Evolutionary conservation across 805 yeast genomes (phyloP), one percentile per base, ranked within the genome.

Genomic region (Yarrowia sp.): DNA sequence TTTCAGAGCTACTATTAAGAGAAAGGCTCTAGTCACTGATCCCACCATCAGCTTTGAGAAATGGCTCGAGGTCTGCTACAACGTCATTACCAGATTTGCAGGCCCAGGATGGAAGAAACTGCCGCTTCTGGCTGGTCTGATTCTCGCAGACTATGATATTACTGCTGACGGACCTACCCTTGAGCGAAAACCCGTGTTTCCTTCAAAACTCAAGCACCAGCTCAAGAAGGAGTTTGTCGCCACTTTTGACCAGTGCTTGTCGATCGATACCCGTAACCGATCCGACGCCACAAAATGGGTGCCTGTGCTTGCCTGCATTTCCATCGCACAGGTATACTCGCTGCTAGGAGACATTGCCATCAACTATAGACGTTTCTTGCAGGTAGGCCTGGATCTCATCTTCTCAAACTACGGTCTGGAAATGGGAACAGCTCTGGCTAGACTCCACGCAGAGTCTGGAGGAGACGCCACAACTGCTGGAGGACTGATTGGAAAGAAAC

Each of bases 21-120:
- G 77, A 38, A 75, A 75, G 58, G 49, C 56, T 7, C 59, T 58
- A 1, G 71, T 75, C 46, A 70, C 75, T 1, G 72, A 73, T 52
- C 77, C 77, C 36, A 72, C 76, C 8, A 67, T 75, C 15, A 50
- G 68, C 11, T 70, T 69, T 11, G 67, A 68, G 10, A 69, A 55
- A 1, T 75, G 76, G 75, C 45, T 68, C 1, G 65, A 65, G 12
- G 42, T 38, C 10, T 50, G 74, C 5, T 19, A 72, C 16, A 22
- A 42, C 8, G 70, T 67, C 3, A 64, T 70, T 41, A 67, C 68
- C 5, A 26, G 61, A 16, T 53, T 58, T 8, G 53, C 45, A 3
- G 38, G 43, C 2, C 50, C 71, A 9, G 66, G 42, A 5, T 74
- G 76, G 75, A 68, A 71, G 52, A 55, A 65, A 7, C 40, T 73